phyloP scores from a whole-genome alignment of 2,329 filamentous ascomycete species.

The Sphaerulina vaccinii region DNA sequence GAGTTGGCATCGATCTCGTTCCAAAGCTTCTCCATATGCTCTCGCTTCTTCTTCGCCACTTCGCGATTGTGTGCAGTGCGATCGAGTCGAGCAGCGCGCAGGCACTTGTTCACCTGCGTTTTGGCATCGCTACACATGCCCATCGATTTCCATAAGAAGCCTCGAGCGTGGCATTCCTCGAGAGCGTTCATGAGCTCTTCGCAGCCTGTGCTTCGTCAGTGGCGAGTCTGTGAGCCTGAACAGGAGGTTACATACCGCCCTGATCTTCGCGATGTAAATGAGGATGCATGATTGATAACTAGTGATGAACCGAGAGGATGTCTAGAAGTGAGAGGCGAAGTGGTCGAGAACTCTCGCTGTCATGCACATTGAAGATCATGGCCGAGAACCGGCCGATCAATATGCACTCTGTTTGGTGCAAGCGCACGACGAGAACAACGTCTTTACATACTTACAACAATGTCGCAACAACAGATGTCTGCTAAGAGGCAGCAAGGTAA shows the following conservation, averaged over 20 bases:
- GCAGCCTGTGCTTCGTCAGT: slow-evolving; percentile 63
- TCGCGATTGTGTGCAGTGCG: slow-evolving; percentile 75
- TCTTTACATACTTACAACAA: slow-evolving; percentile 36
- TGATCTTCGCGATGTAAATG: slow-evolving; percentile 94
- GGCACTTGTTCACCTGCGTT: slow-evolving; percentile 76
- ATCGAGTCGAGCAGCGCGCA: slow-evolving; percentile 76
- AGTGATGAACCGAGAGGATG: neutral
- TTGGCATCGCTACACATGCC: slow-evolving; percentile 91
- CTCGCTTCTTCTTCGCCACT: slow-evolving; percentile 65
- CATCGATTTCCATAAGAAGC: slow-evolving; percentile 87
- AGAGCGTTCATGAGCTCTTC: slow-evolving; percentile 90
- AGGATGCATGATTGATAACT: slow-evolving; percentile 72
- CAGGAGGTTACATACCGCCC: slow-evolving; percentile 55
- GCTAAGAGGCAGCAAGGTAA: slow-evolving; percentile 74
- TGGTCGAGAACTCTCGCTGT: no score
- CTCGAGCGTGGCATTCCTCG: slow-evolving; percentile 89
- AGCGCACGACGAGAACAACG: neutral
- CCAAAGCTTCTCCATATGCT: slow-evolving; percentile 75
- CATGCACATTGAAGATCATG: no score
- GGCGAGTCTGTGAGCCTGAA: neutral
- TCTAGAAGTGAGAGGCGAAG: neutral
- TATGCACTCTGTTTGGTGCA: no score
- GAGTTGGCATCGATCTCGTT: slow-evolving; percentile 72
- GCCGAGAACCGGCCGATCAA: no score
- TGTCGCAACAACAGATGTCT: slow-evolving; percentile 52